These are phyloP conservation scores for Boletus rufocinnamomeus DNA, from an alignment of 768 basidiomycete species.

Conservation along the genomic window DNA sequence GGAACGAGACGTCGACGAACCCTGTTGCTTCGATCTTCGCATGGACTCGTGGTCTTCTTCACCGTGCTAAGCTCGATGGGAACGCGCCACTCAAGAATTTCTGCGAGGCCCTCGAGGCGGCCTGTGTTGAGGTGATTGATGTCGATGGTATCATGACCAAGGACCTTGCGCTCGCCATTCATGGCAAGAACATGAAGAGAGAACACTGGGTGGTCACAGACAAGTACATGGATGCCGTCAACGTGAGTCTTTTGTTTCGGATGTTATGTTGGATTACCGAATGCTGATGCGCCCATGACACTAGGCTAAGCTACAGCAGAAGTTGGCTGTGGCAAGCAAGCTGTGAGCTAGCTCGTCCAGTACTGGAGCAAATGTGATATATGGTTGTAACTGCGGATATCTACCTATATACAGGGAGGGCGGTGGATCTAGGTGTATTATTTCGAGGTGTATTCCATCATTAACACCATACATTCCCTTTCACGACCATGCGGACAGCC, in stretches of 20 bases:
- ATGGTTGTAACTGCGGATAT: constrained; percentile 13
- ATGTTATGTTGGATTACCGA: background rate
- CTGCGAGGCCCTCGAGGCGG: constrained; percentile 76
- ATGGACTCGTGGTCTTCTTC: constrained; percentile 94
- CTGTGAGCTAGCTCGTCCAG: constrained; percentile 13
- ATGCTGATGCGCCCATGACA: constrained; percentile 19
- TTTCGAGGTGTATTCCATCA: constrained; percentile 18
- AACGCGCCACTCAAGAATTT: constrained; percentile 76
- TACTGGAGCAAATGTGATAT: constrained; percentile 6
- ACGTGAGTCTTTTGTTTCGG: constrained; percentile 53
- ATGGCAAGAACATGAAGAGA: constrained; percentile 87
- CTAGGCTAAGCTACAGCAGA: constrained; percentile 48
- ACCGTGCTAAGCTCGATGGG: constrained; percentile 88
- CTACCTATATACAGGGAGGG: constrained; percentile 15
- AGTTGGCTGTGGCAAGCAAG: constrained; percentile 37
- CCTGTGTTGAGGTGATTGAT: constrained; percentile 92
- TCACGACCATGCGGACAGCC: background rate
- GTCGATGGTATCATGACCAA: constrained; percentile 93
- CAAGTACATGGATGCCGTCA: constrained; percentile 91
- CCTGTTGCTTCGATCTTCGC: constrained; percentile 98
- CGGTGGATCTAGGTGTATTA: constrained; percentile 26
- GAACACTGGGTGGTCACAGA: constrained; percentile 98
- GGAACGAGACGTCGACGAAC: constrained; percentile 97
- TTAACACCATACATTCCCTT: constrained; percentile 5
- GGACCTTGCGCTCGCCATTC: constrained; percentile 92